Base-by-base conservation (phyloP, 371 early-diverging fungal species). In the Blyttiomyces sp. region DNA sequence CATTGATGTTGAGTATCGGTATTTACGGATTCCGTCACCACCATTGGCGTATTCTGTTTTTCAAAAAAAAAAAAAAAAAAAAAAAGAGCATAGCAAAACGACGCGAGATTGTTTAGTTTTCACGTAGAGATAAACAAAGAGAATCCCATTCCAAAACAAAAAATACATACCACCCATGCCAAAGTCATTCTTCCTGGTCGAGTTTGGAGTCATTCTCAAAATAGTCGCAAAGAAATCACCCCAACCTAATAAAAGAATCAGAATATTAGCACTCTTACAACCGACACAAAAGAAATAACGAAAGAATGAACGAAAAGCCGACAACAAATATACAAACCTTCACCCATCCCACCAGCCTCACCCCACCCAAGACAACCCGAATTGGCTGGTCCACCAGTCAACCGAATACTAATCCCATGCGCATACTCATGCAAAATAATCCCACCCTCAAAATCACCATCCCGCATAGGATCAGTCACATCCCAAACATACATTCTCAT, bases 401-500 rank as follows among this genome's bases (percentile, higher is more conserved):
- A 75, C 36, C 98, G 87, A 54, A 81, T 94, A 23, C 88, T 86
- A 54, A 95, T 84, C 56, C 96, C 95, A 30, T 66, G 59, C 3
- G 79, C 68, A 54, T 77, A 82, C 63, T 85, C 85, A 66, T 73
- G 71, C 61, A 68, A 68, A 54, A 95, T 83, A 68, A 95, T 94
- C 43, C 91, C 95, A 46, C 88, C 86, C 73, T 96, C 96, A 53
- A 96, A 77, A 57, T 93, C 96, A 32, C 95, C 95, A 69, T 96
- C 97, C 33, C 95, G 85, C 39, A 42, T 61, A 27, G 36, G 49
- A 35, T 49, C 50, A 49, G 83, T 83, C 31, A 81, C 68, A 64
- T 88, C 83, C 91, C 91, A 93, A 24, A 93, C 82, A 56, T 91
- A 95, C 93, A 92, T 92, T 39, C 94, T 84, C 96, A 95, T 95